Conservation (phyloP, 257 asterid genomes). For the Solanum phureja region DNA sequence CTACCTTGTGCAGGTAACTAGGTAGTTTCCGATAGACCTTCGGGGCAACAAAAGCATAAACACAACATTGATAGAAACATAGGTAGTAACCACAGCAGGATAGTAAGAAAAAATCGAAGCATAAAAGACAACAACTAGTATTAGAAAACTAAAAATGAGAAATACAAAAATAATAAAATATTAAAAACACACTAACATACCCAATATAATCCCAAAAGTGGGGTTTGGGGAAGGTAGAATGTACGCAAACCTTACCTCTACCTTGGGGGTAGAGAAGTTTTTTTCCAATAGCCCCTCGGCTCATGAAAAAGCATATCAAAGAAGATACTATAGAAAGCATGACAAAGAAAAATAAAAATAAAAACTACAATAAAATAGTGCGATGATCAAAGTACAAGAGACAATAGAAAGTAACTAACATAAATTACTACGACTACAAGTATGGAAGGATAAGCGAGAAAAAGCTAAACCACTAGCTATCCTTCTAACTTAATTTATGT, state of each 20-base stretch:
- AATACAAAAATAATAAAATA: too few species aligned
- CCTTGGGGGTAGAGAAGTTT: background rate
- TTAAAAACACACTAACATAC: fast-evolving
- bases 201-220: background rate
- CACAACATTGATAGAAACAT: background rate
- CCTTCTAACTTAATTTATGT: background rate
- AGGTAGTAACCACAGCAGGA: background rate
- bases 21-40: background rate
- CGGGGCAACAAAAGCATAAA: background rate
- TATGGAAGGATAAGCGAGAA: background rate
- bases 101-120: background rate
- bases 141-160: background rate
- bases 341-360: background rate
- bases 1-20: background rate
- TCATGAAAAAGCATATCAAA: background rate
- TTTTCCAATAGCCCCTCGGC: background rate
- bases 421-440: background rate
- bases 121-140: background rate
- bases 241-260: background rate
- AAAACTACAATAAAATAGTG: background rate
- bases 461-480: background rate
- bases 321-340: background rate
- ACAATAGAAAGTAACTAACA: background rate
- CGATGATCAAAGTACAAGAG: background rate
- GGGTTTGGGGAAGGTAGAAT: background rate